Base-by-base conservation (phyloP, 2,329 filamentous ascomycete species). In the Ceratocystis variospora region DNA sequence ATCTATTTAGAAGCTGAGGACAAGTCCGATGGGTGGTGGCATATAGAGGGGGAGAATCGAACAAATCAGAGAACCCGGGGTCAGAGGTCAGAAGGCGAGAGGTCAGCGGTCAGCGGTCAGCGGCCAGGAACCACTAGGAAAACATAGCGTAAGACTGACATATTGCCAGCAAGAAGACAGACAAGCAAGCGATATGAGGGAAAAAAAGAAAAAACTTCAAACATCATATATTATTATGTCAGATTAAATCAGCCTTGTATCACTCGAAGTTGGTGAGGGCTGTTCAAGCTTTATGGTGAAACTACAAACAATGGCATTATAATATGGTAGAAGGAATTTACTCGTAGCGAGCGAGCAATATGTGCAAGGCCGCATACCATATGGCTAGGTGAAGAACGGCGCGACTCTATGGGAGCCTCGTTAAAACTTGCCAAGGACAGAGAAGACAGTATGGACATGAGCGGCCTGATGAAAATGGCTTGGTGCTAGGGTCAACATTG, bases 41-140 rank as follows among this genome's bases (percentile, higher is more conserved):
- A 22, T 50, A 22, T 53, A 53, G 48, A 22, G 10, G 19, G 15
- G 15, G 2, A 25, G 48, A 53, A 25, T 22, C 1, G 19, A 53
- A 53, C 5, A 53, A 25, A 22, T 2, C 15, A 19, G 22, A 12
- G 53, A 8, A 31, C 19, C 5, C 19, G 10, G 33, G 7, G 33
- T 55, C 50, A n/a, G 22, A 12, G 17, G 50, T 12, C 22, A 55
- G 50, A 12, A 25, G 28, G 31, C 19, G 25, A 25, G 12, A 25
- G 25, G 28, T 28, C 1, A 50, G 53, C 15, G 25, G 53, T 28
- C 53, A 57, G 53, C 28, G 53, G 53, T 57, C 25, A 57, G 53
- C 53, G 53, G 15, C 53, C 53, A 57, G 53, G 53, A 57, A 57
- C 53, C 53, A 57, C 53, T 57, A 57, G n/a, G n/a, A 57, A 19